Base-by-base conservation (phyloP, 164 flowering plant species). In the Brasenia schreberi region DNA sequence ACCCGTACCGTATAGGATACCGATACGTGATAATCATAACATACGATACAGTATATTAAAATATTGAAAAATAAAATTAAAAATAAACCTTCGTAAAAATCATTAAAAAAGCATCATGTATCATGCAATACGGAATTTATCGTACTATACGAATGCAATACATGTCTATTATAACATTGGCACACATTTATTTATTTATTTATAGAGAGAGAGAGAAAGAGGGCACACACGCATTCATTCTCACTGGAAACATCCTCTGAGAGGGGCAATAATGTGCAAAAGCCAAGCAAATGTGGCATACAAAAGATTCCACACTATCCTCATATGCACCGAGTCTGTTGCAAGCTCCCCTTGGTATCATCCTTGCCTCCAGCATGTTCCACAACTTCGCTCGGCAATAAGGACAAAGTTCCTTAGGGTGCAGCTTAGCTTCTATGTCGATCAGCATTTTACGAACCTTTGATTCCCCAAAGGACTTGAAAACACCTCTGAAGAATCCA, bases 371-470 rank as follows among this genome's bases (percentile, higher is more conserved):
- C 73, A 83, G 73, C 96, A 94, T 88, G 78, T 77, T 91, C 99
- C 99, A 94, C 69, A 91, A 72, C 81, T 85, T 88, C 2, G 96
- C 96, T 73, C 91, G 91, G 73, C 97, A 94, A 69, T 94, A 94
- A 12, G 97, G 99, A 66, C 99, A 94, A 33, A 83, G 84, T 75
- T 87, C 95, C 27, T 85, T 81, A 16, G 92, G 92, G 68, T 94
- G 97, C 69, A 88, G 76, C 62, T 77, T 68, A 43, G 89, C 94
- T 19, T 73, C 79, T 65, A 77, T 82, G 5, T 78, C 82, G 53
- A 91, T 87, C 64, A 87, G 71, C 80, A 82, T 74, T 67, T 79
- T 82, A 62, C 87, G 76, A 19, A 85, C 95, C 75, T 74, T 89
- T 6, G 99, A 94, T 63, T 71, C 70, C 6, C 82, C 74, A 75